Evolutionary conservation across 371 early-diverging fungal genomes (phyloP).

Genomic region (Sporodiniella umbellata): DNA sequence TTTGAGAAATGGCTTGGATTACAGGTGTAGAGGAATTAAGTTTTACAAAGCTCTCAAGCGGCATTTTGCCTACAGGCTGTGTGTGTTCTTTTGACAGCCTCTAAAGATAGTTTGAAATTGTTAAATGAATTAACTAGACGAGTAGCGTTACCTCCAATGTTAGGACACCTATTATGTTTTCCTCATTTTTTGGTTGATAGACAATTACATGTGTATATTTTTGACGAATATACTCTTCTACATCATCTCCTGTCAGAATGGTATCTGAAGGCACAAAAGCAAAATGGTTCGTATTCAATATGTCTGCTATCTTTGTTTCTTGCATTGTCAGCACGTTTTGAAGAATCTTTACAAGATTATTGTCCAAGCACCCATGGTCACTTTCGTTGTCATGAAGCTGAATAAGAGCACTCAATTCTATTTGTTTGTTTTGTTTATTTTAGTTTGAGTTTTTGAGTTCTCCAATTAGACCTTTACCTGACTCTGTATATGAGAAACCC

Average conservation of each 20-base stretch:
- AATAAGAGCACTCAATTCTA: constrained; percentile 74
- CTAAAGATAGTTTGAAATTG: neutral
- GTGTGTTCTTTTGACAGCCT: neutral
- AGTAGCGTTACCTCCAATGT: neutral
- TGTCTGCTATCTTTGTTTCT: constrained; percentile 31
- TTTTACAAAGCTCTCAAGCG: constrained; percentile 4
- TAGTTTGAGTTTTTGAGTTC: no score
- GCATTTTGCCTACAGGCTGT: constrained; percentile 12
- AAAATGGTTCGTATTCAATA: constrained; percentile 4
- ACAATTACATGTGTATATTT: constrained; percentile 17
- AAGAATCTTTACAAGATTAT: constrained; percentile 44
- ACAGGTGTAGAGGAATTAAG: constrained; percentile 6
- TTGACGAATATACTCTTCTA: neutral
- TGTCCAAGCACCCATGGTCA: constrained; percentile 46
- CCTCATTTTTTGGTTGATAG: constrained; percentile 1
- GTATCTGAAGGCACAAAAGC: constrained; percentile 4
- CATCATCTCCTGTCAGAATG: neutral
- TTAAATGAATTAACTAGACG: no score
- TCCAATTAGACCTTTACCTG: constrained; percentile 33
- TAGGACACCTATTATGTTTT: neutral
- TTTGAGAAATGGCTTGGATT: neutral
- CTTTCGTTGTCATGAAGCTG: constrained; percentile 60
- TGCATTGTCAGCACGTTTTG: constrained; percentile 62
- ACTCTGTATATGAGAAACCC: constrained; percentile 63
- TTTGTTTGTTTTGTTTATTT: neutral